Evolutionary conservation across 805 yeast genomes (phyloP).

Genomic region (Candida fluviatilis): DNA sequence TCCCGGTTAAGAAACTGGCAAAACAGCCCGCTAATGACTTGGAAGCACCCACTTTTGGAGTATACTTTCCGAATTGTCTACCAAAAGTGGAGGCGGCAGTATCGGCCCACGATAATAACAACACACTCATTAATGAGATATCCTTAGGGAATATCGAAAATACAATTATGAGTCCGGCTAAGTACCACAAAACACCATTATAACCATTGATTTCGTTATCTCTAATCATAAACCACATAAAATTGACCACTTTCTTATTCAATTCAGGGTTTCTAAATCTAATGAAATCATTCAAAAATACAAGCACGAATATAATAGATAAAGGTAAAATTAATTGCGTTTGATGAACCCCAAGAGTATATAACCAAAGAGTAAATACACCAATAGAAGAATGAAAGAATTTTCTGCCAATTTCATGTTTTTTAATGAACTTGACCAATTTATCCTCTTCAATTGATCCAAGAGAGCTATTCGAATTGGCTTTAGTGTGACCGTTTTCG

Average conservation of each 20-base stretch:
- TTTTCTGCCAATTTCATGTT: slow-evolving; percentile 89
- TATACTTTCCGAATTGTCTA: slow-evolving; percentile 75
- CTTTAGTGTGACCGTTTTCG: slow-evolving; percentile 6
- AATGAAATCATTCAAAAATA: slow-evolving; percentile 61
- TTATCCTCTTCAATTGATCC: slow-evolving; percentile 4
- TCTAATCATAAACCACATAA: slow-evolving; percentile 80
- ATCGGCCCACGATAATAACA: slow-evolving; percentile 93
- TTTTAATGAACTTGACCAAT: slow-evolving; percentile 47
- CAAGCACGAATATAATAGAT: slow-evolving; percentile 46
- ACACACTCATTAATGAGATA: slow-evolving; percentile 67
- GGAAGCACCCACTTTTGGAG: slow-evolving; percentile 68
- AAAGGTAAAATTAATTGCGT: slow-evolving; percentile 59
- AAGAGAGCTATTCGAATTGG: slow-evolving; percentile 4
- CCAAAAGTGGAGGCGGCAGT: slow-evolving; percentile 96
- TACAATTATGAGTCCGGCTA: slow-evolving; percentile 72
- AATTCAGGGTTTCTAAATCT: slow-evolving; percentile 60
- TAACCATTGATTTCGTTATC: slow-evolving; percentile 65
- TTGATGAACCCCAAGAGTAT: slow-evolving; percentile 56
- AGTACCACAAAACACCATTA: slow-evolving; percentile 88
- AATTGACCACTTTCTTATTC: slow-evolving; percentile 61
- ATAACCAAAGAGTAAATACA: slow-evolving; percentile 68
- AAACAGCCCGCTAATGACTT: slow-evolving; percentile 88
- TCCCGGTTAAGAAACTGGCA: slow-evolving; percentile 80
- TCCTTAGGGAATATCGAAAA: slow-evolving; percentile 75
- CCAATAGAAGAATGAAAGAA: slow-evolving; percentile 87